Conservation (phyloP, 164 flowering plant genomes). For the Cinnamomum micranthum region DNA sequence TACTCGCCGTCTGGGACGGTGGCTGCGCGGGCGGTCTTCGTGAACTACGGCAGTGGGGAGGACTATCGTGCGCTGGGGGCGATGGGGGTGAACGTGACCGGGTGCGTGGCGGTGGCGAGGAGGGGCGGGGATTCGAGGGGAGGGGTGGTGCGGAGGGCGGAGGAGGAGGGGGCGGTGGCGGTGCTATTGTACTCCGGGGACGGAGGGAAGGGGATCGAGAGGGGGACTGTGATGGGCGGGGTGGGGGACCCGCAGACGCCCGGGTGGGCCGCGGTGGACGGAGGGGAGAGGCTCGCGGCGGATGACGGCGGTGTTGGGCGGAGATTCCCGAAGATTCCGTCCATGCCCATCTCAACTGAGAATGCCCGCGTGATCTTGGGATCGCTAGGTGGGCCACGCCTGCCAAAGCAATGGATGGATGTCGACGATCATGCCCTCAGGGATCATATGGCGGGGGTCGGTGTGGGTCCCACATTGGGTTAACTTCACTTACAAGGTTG, state of each 20-base stretch:
- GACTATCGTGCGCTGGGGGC: conserved; percentile 53
- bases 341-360: conserved; percentile 67
- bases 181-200: conserved; percentile 65
- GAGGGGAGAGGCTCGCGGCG: conserved; percentile 58
- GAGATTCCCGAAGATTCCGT: conserved; percentile 71
- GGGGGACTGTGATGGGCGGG: conserved; percentile 79
- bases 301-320: conserved; percentile 39
- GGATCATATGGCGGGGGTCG: conserved; percentile 27
- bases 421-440: conserved; percentile 9
- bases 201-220: conserved; percentile 46
- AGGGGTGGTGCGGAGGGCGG: conserved; percentile 58
- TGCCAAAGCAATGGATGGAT: conserved; percentile 60
- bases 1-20: conserved; percentile 80
- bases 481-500: conserved; percentile 74
- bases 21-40: conserved; percentile 50
- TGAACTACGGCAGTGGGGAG: conserved; percentile 60
- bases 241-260: conserved; percentile 92
- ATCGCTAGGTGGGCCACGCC: conserved; percentile 45
- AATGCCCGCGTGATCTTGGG: conserved; percentile 52
- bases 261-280: conserved; percentile 70
- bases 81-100: conserved; percentile 60
- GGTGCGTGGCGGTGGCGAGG: conserved; percentile 60
- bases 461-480: conserved; percentile 66
- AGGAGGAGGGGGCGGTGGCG: conserved; percentile 50
- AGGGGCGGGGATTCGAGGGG: conserved; percentile 54